These are phyloP conservation scores for Suillus subluteus DNA, from an alignment of 768 basidiomycete genomes.

Conservation along the genomic window DNA sequence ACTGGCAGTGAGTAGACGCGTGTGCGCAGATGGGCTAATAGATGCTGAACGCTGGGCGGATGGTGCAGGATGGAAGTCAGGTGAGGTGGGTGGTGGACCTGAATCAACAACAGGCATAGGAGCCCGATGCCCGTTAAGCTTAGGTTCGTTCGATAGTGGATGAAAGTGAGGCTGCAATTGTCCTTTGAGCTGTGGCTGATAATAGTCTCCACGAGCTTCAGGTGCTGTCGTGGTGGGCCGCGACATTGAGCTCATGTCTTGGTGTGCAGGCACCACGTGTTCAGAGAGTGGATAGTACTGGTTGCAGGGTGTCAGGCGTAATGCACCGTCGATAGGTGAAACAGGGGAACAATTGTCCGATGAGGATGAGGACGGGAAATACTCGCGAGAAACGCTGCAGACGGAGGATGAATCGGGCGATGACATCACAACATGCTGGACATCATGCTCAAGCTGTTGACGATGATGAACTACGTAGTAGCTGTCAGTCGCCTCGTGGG, in stretches of 20 bases:
- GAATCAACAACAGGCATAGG: slow-evolving; percentile 26
- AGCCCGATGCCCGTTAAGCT: slow-evolving; percentile 13
- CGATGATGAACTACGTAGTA: slow-evolving; percentile 1
- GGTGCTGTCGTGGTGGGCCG: slow-evolving; percentile 21
- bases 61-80: slow-evolving; percentile 21
- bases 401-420: slow-evolving; percentile 34
- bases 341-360: slow-evolving; percentile 28
- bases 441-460: slow-evolving; percentile 34
- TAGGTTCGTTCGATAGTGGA: slow-evolving; percentile 22
- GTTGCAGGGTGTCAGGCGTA: slow-evolving; percentile 28
- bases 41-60: slow-evolving; percentile 19
- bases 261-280: slow-evolving; percentile 27
- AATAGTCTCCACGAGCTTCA: slow-evolving; percentile 7
- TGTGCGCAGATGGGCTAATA: slow-evolving; percentile 25
- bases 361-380: slow-evolving; percentile 29
- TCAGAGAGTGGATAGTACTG: slow-evolving; percentile 26
- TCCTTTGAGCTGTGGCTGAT: slow-evolving; percentile 1
- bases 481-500: slow-evolving; percentile 1
- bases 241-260: slow-evolving; percentile 20
- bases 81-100: slow-evolving; percentile 20
- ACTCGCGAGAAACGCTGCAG: slow-evolving; percentile 31
- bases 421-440: slow-evolving; percentile 25
- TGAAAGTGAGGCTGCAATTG: slow-evolving; percentile 21
- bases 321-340: slow-evolving; percentile 30
- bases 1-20: not conserved